A percentile compares a stretch with the other conserved stretches of the same genome.
phyloP scores from a whole-genome alignment of 441 rosid genomes.

The Brassica hybrid region DNA sequence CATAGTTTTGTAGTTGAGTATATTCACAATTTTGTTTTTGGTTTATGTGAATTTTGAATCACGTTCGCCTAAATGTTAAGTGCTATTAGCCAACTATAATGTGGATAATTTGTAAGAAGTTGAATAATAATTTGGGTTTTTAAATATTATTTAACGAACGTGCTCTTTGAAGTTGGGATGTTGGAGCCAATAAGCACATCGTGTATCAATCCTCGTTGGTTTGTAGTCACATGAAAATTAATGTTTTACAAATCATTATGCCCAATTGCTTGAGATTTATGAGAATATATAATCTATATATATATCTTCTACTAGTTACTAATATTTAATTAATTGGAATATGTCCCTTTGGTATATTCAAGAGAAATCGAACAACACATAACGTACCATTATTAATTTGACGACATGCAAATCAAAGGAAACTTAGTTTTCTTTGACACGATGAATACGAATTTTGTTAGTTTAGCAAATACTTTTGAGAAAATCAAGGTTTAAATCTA shows the following conservation, averaged over 20 bases:
- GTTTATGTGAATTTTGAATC: not conserved
- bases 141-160: constrained; percentile 17
- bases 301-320: not conserved
- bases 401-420: not conserved
- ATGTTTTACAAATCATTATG: constrained; percentile 29
- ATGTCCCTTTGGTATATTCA: constrained; percentile 31
- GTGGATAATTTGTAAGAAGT: not conserved
- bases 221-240: constrained; percentile 24
- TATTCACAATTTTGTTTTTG: not conserved
- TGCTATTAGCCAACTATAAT: not conserved
- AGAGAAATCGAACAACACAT: constrained; percentile 31
- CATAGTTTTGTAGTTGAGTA: not conserved
- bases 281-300: not conserved
- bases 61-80: not conserved
- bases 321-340: not conserved
- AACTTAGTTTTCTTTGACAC: constrained; percentile 8
- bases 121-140: not conserved
- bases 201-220: not conserved
- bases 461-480: constrained; percentile 18
- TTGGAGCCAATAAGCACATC: constrained; percentile 19
- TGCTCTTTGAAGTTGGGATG: constrained; percentile 27
- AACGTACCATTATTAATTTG: constrained; percentile 22
- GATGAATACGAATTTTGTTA: not conserved
- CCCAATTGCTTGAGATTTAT: constrained; percentile 28
- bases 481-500: constrained; percentile 50